Conservation (phyloP, 805 yeast genomes). For the Ogataea paradorogensis region DNA sequence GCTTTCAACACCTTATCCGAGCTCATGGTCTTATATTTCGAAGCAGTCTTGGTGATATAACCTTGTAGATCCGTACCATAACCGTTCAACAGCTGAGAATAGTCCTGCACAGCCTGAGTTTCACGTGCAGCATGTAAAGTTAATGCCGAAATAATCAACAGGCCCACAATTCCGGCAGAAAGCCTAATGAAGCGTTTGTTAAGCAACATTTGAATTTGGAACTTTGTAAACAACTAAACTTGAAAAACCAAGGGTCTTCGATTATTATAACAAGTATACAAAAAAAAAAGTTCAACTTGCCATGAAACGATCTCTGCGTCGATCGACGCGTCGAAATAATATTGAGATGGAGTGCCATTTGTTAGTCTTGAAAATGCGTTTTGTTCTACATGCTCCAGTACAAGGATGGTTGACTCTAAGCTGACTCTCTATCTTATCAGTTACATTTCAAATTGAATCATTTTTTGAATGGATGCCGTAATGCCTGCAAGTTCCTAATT, state of each 20-base stretch:
- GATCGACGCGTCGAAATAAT: conserved; percentile 2
- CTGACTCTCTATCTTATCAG: too few relatives aligned
- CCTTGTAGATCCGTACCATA: conserved; percentile 16
- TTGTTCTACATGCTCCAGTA: too few relatives aligned
- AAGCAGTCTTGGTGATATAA: conserved; percentile 5
- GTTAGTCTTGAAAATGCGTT: too few relatives aligned
- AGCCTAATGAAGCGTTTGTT: conserved; percentile 21
- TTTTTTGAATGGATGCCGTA: too few relatives aligned
- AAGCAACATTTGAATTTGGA: conserved; percentile 1
- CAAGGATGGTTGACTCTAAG: too few relatives aligned
- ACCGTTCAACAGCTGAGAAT: conserved; percentile 9
- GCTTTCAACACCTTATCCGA: conserved; percentile 16
- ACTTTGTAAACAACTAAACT: background rate
- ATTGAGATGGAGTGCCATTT: too few relatives aligned
- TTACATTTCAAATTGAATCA: too few relatives aligned
- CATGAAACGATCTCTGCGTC: conserved; percentile 8
- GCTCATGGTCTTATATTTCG: conserved; percentile 7
- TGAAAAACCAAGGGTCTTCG: background rate
- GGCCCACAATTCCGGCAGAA: conserved; percentile 12
- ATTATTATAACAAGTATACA: conserved; percentile 3
- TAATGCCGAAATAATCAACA: conserved; percentile 10
- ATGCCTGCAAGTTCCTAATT: conserved; percentile 8
- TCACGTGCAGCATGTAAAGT: conserved; percentile 13
- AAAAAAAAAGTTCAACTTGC: too few relatives aligned
- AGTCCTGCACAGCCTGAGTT: conserved; percentile 11